Evolutionary conservation across 2,329 filamentous ascomycete species (phyloP), one percentile per base, ranked within the genome.

Genomic region (Trichoderma sp.): DNA sequence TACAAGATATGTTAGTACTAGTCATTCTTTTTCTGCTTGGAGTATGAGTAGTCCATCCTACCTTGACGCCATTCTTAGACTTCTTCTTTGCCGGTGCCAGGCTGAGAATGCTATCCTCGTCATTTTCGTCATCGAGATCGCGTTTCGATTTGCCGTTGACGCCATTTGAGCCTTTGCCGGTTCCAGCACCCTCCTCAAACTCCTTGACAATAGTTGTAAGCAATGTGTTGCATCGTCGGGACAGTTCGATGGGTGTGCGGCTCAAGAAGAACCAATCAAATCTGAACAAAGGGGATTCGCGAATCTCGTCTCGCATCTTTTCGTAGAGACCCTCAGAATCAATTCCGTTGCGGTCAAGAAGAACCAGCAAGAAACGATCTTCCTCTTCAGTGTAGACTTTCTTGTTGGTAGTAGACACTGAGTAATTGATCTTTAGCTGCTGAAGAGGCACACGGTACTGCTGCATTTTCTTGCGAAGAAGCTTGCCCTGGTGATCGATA

Each of bases 241-340:
- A 92, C 74, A 99, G 91, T 81, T 99, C 96, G 61, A 94, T 90
- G 0, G 96, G 93, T 4, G 95, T 99, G 57, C 96, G 89, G 79
- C 93, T 97, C 52, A 99, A 86, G 85, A 99, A 97, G 84, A 99
- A 99, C 96, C 96, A 99, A 79, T 99, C 96, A 76, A 99, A 99
- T 49, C 96, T 90, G 87, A 99, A 99, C 4, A 99, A 84, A 11
- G 96, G 94, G 68, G 91, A 95, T 73, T 97, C 94, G 40, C 94
- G 91, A 73, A 99, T 97, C 78, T 98, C 96, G 73, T 98, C 95
- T n/a, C 96, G 91, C 77, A 99, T 97, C 79, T 90, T 91, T 75
- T 99, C 96, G 79, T 96, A 96, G 72, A 99, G 87, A 40, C 89
- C 89, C 75, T 98, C 95, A 1, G 92, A 91, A 77, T 99, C 96